Percentiles rank a stretch among this genome's conserved stretches.
These are phyloP conservation scores for Aureoboletus auriporus DNA, from an alignment of 768 basidiomycete genomes.

Conservation along the genomic window DNA sequence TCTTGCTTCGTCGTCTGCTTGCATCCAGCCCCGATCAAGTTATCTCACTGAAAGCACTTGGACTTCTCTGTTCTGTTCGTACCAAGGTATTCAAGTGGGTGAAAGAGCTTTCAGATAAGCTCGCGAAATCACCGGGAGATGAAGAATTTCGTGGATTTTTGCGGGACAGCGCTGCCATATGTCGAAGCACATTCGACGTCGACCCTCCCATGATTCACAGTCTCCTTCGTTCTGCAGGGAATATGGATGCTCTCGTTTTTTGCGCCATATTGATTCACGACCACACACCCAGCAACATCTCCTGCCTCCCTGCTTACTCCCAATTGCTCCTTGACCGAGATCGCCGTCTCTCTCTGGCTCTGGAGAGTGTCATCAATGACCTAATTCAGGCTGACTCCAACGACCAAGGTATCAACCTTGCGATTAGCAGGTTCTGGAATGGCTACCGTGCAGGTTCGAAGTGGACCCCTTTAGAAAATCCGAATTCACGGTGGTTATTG, in stretches of 20 bases:
- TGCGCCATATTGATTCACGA: conserved; percentile 25
- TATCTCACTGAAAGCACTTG: conserved; percentile 15
- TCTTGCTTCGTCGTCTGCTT: conserved; percentile 35
- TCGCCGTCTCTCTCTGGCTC: conserved; percentile 19
- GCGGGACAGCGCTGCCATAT: conserved; percentile 35
- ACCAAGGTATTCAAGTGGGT: conserved; percentile 34
- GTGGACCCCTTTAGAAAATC: conserved; percentile 1
- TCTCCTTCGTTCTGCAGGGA: conserved; percentile 17
- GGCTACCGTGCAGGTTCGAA: conserved; percentile 21
- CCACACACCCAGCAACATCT: conserved; percentile 14
- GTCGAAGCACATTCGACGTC: conserved; percentile 32
- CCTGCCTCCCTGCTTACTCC: conserved; percentile 3
- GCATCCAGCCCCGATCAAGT: conserved; percentile 12
- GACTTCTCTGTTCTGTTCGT: conserved; percentile 32
- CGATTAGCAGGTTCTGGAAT: conserved; percentile 19
- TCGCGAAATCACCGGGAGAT: conserved; percentile 10
- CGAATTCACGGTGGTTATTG: conserved; percentile 17
- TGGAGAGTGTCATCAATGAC: conserved; percentile 13
- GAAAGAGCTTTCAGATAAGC: conserved; percentile 25
- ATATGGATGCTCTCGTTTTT: conserved; percentile 20
- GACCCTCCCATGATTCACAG: background rate
- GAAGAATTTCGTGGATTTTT: conserved; percentile 19
- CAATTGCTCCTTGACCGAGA: conserved; percentile 26
- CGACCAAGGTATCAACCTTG: conserved; percentile 13
- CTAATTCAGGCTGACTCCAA: background rate